Evolutionary conservation across 2,329 filamentous ascomycete genomes (phyloP).

Genomic region (Acarospora socialis): DNA sequence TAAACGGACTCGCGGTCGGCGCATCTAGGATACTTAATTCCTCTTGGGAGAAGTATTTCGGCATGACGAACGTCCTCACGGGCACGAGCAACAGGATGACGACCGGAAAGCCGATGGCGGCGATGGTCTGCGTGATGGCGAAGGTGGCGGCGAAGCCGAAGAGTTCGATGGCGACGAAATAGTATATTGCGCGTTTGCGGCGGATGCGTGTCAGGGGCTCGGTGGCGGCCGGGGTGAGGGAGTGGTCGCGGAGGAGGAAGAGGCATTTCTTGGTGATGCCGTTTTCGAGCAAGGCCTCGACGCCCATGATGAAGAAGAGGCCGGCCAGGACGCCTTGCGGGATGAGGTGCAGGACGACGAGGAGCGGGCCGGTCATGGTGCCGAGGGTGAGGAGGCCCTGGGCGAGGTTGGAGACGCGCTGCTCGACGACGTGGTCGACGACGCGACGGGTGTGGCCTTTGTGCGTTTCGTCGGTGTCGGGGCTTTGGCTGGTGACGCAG

Average conservation of each 20-base stretch:
- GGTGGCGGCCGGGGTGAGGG: constrained; percentile 41
- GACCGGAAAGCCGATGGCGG: constrained; percentile 66
- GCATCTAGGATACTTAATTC: constrained; percentile 53
- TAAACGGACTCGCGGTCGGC: constrained; percentile 62
- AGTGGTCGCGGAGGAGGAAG: constrained; percentile 51
- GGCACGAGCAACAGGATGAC: constrained; percentile 59
- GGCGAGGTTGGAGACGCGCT: constrained; percentile 62
- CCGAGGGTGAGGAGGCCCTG: constrained; percentile 66
- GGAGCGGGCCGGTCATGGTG: constrained; percentile 62
- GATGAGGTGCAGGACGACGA: constrained; percentile 61
- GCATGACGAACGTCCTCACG: constrained; percentile 48
- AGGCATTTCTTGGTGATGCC: constrained; percentile 63
- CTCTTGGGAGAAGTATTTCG: constrained; percentile 42
- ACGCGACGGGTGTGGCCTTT: constrained; percentile 48
- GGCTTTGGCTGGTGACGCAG: constrained; percentile 49
- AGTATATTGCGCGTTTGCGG: constrained; percentile 55
- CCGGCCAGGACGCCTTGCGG: constrained; percentile 68
- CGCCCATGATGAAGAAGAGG: constrained; percentile 76
- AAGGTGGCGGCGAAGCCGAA: constrained; percentile 63
- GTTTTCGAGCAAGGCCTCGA: constrained; percentile 62
- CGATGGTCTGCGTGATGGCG: constrained; percentile 70
- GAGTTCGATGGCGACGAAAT: constrained; percentile 55
- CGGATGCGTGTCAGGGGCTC: constrained; percentile 47
- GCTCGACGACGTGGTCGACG: constrained; percentile 49
- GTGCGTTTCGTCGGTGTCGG: constrained; percentile 41